A percentile compares a stretch with the other conserved stretches of the same genome.
Evolutionary conservation across 2,329 filamentous ascomycete genomes (phyloP).

Genomic region (Fusarium duplospermum): DNA sequence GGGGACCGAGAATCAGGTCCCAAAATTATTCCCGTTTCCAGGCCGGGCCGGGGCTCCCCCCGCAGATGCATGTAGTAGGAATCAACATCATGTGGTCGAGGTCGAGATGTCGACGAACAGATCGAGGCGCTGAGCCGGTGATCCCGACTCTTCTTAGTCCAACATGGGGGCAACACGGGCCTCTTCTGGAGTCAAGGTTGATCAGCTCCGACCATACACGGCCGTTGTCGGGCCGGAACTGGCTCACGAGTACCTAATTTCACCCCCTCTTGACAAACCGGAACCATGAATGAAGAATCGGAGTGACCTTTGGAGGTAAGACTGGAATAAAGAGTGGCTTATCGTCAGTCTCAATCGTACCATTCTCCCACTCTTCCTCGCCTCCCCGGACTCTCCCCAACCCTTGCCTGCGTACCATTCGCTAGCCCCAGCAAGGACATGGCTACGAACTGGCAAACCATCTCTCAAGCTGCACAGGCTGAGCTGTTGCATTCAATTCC

Average conservation of each 20-base stretch:
- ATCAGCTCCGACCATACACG: background rate
- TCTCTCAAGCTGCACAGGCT: conserved; percentile 4
- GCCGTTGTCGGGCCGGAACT: background rate
- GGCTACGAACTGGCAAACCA: conserved; percentile 4
- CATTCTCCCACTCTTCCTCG: background rate
- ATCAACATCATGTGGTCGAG: too few relatives aligned
- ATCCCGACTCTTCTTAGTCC: background rate
- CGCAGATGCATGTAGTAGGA: too few relatives aligned
- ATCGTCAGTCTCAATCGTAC: background rate
- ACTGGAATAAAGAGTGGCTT: background rate
- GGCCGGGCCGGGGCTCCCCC: too few relatives aligned
- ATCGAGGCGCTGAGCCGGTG: too few relatives aligned
- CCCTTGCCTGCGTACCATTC: background rate
- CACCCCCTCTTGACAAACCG: too few relatives aligned
- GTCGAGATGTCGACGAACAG: too few relatives aligned
- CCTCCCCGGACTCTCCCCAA: background rate
- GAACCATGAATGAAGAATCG: too few relatives aligned
- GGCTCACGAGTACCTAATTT: too few relatives aligned
- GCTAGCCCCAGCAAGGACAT: background rate
- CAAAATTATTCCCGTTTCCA: background rate
- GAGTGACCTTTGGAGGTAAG: background rate
- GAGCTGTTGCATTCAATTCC: background rate
- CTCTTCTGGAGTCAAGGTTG: background rate
- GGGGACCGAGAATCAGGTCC: background rate
- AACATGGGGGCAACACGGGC: background rate